Evolutionary conservation across 441 rosid genomes (phyloP).

Genomic region (Arabidopsis hybrid): DNA sequence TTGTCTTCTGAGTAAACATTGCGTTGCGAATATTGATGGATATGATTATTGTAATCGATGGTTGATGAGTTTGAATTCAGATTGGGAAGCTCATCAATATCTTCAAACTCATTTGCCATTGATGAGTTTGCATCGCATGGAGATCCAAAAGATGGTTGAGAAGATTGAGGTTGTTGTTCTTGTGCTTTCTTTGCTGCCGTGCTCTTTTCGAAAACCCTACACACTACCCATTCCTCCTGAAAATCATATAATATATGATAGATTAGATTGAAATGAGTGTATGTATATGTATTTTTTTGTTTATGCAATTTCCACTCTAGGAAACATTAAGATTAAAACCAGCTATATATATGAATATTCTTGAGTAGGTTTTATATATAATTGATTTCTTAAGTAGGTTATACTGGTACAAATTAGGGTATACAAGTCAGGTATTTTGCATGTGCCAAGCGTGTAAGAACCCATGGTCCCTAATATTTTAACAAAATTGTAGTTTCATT

Average conservation of each 20-base stretch:
- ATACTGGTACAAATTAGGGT: neutral
- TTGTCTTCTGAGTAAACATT: conserved; percentile 34
- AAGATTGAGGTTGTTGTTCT: conserved; percentile 57
- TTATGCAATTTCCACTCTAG: neutral
- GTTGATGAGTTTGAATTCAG: conserved; percentile 56
- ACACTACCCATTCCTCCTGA: conserved; percentile 80
- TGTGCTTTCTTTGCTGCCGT: conserved; percentile 54
- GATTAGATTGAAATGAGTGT: neutral
- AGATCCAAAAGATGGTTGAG: conserved; percentile 71
- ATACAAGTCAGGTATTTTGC: neutral
- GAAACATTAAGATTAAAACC: neutral
- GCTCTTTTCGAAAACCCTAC: conserved; percentile 70
- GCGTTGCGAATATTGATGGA: conserved; percentile 36
- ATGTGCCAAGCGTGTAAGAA: neutral
- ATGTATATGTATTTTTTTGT: neutral
- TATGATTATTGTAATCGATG: conserved; percentile 35
- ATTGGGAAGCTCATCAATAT: conserved; percentile 70
- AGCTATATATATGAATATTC: too few relatives aligned
- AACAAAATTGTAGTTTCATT: neutral
- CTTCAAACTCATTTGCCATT: conserved; percentile 72
- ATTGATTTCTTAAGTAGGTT: neutral
- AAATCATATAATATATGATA: conserved; percentile 1
- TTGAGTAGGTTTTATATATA: too few relatives aligned
- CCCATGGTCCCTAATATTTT: neutral
- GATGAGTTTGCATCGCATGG: conserved; percentile 73